phyloP scores from a whole-genome alignment of 768 basidiomycete species.

The Panellus pusillus region DNA sequence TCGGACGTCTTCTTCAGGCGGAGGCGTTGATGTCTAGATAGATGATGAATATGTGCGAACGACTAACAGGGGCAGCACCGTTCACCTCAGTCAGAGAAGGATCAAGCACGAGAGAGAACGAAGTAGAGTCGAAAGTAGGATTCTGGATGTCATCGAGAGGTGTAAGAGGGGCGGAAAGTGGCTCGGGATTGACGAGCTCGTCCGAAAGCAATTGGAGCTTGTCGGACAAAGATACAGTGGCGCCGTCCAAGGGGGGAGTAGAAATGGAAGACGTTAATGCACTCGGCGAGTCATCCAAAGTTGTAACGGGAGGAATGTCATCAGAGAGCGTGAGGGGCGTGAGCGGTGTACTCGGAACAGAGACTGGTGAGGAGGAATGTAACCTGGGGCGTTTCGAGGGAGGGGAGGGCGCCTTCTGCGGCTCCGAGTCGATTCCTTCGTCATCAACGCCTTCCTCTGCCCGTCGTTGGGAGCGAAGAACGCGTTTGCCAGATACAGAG shows the following conservation, averaged over 20 bases:
- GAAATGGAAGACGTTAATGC: not conserved
- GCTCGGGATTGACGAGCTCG: no score
- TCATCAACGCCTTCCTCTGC: not conserved
- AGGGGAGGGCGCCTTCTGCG: slow-evolving; percentile 16
- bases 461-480: slow-evolving; percentile 24
- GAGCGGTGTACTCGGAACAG: not conserved
- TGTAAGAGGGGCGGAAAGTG: no score
- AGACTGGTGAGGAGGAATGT: not conserved
- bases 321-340: slow-evolving; percentile 2
- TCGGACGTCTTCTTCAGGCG: no score
- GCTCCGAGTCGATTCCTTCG: slow-evolving; percentile 1
- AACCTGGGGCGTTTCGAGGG: not conserved
- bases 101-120: no score
- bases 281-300: not conserved
- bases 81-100: no score
- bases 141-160: no score
- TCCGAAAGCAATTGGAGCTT: no score
- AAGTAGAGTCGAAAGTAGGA: no score
- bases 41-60: no score
- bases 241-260: not conserved
- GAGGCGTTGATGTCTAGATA: no score
- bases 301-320: slow-evolving; percentile 6
- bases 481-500: slow-evolving; percentile 33
- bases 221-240: not conserved
- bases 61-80: no score